Percentiles rank a stretch among this genome's conserved stretches.
These are phyloP conservation scores for Thalassia testudinum DNA, from an alignment of 116 monocot species.

Conservation along the genomic window DNA sequence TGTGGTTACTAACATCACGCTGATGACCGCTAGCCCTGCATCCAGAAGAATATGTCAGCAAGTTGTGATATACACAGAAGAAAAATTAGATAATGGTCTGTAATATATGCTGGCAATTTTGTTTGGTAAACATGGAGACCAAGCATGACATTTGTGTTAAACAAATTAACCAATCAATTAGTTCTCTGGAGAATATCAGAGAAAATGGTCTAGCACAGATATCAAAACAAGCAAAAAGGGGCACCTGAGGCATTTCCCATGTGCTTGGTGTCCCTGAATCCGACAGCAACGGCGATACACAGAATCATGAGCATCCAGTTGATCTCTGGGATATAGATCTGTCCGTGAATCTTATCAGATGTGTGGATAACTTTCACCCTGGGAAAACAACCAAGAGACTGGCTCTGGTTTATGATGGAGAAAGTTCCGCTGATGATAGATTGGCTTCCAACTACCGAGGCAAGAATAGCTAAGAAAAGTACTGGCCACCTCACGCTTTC, in stretches of 20 bases:
- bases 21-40: constrained; percentile 78
- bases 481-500: constrained; percentile 83
- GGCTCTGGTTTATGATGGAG: constrained; percentile 95
- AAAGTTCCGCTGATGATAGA: constrained; percentile 90
- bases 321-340: constrained; percentile 93
- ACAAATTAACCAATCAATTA: too few relatives aligned
- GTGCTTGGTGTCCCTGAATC: constrained; percentile 82
- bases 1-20: constrained; percentile 89
- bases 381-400: constrained; percentile 78
- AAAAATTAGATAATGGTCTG: too few relatives aligned
- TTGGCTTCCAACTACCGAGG: constrained; percentile 88
- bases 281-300: constrained; percentile 79
- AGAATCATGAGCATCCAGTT: constrained; percentile 94
- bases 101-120: too few relatives aligned
- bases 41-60: neutral
- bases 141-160: too few relatives aligned
- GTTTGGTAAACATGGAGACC: too few relatives aligned
- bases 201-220: neutral
- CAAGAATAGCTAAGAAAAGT: constrained; percentile 63
- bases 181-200: too few relatives aligned
- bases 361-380: constrained; percentile 85
- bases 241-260: constrained; percentile 95
- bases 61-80: too few relatives aligned
- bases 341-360: constrained; percentile 81
- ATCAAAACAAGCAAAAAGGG: constrained; percentile 1